phyloP scores from a whole-genome alignment of 169 alveolate genomes.

The Blepharisma undulans region DNA sequence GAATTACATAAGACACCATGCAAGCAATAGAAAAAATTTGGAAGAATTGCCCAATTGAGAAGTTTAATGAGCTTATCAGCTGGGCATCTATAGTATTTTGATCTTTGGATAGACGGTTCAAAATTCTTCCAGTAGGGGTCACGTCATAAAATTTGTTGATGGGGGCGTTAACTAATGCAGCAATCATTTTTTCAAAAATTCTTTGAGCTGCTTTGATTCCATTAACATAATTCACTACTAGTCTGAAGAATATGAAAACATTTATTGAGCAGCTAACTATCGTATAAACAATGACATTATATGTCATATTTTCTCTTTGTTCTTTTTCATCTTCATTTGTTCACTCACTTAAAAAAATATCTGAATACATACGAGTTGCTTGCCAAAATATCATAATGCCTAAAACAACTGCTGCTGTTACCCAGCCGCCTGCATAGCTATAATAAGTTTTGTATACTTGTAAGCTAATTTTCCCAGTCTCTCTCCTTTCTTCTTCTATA shows the following conservation, averaged over 20 bases:
- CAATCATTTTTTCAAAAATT: neutral
- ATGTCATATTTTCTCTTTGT: neutral
- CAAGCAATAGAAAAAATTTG: neutral
- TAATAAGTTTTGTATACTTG: neutral
- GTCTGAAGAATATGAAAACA: neutral
- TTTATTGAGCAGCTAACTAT: neutral
- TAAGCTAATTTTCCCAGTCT: neutral
- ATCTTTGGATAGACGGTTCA: slow-evolving; percentile 76
- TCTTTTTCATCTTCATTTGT: neutral
- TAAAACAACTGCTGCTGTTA: neutral
- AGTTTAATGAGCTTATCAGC: neutral
- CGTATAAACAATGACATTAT: neutral
- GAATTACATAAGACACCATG: neutral
- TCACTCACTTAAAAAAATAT: slow-evolving; percentile 25
- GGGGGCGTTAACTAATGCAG: slow-evolving; percentile 12
- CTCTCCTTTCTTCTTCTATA: slow-evolving; percentile 2
- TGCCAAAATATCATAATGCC: neutral
- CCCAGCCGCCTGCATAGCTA: slow-evolving; percentile 17
- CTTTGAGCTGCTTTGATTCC: slow-evolving; percentile 28
- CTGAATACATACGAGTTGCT: neutral
- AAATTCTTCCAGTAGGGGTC: slow-evolving; percentile 83
- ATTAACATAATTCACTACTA: neutral
- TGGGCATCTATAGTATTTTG: slow-evolving; percentile 44
- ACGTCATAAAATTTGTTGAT: slow-evolving; percentile 72
- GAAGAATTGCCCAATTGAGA: neutral